A percentile compares a stretch with the other conserved stretches of the same genome.
Evolutionary conservation across 176 grass and related monocot genomes (phyloP).

Genomic region (Oryza brachyantha): DNA sequence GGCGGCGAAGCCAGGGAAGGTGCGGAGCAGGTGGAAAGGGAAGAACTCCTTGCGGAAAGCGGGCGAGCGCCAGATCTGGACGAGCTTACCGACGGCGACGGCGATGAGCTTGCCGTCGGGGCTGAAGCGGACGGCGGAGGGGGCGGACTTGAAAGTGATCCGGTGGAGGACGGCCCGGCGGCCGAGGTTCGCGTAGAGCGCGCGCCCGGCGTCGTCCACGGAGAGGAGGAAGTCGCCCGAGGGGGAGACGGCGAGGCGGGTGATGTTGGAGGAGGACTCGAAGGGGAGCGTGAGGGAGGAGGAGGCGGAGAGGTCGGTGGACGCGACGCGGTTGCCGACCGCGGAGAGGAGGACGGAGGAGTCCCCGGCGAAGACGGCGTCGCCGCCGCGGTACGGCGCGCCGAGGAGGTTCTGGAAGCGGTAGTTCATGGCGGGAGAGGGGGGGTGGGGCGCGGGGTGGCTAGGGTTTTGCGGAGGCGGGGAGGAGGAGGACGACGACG

Average conservation of each 20-base stretch:
- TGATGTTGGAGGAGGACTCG: constrained; percentile 70
- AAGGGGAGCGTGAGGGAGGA: constrained; percentile 80
- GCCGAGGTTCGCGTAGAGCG: constrained; percentile 69
- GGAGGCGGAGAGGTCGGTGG: constrained; percentile 68
- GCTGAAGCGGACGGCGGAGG: constrained; percentile 67
- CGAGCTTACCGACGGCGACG: constrained; percentile 71
- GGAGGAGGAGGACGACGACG: not conserved
- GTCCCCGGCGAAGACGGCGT: constrained; percentile 67
- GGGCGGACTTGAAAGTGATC: constrained; percentile 62
- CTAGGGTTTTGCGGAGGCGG: constrained; percentile 51
- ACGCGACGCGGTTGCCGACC: constrained; percentile 69
- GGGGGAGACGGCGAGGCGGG: constrained; percentile 63
- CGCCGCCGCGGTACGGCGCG: constrained; percentile 90
- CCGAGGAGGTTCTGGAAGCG: constrained; percentile 95
- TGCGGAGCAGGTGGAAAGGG: constrained; percentile 84
- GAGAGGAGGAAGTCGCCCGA: constrained; percentile 71
- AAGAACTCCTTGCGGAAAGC: constrained; percentile 90
- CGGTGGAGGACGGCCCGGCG: constrained; percentile 79
- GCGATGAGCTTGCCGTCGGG: constrained; percentile 71
- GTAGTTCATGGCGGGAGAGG: constrained; percentile 66
- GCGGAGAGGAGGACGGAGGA: constrained; percentile 66
- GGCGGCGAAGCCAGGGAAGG: constrained; percentile 64
- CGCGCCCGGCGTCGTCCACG: constrained; percentile 49
- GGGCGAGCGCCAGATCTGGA: constrained; percentile 93
- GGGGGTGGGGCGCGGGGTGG: not conserved